A percentile compares a stretch with the other conserved stretches of the same genome.
Conservation (phyloP, 2,329 filamentous ascomycete genomes). For the Aspergillus ustus region DNA sequence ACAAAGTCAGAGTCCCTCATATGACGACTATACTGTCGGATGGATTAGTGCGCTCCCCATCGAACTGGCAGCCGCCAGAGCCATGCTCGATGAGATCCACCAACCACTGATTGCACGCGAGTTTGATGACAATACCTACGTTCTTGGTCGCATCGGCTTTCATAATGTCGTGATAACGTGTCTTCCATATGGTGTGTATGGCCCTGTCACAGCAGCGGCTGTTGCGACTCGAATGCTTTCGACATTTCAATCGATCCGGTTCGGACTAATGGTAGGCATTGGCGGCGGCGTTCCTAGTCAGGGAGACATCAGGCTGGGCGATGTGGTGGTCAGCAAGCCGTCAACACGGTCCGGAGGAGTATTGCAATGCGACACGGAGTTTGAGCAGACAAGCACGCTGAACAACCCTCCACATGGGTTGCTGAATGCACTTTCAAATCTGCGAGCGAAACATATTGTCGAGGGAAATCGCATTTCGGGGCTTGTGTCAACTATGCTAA, state of each 20-base stretch:
- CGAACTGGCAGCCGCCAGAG: background rate
- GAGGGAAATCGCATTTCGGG: background rate
- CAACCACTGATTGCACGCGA: background rate
- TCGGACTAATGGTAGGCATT: slow-evolving; percentile 51
- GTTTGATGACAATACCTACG: slow-evolving; percentile 5
- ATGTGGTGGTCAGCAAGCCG: slow-evolving; percentile 34
- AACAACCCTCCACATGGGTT: slow-evolving; percentile 4
- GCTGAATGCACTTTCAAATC: background rate
- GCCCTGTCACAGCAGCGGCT: slow-evolving; percentile 29
- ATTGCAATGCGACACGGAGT: slow-evolving; percentile 28
- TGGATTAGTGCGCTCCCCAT: slow-evolving; percentile 3
- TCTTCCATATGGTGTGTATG: slow-evolving; percentile 24
- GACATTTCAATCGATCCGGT: slow-evolving; percentile 25
- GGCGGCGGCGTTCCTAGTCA: slow-evolving; percentile 37
- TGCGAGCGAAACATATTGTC: background rate
- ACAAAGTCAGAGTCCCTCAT: background rate
- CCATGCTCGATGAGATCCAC: slow-evolving; percentile 11
- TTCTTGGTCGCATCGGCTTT: slow-evolving; percentile 5
- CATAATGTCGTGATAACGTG: slow-evolving; percentile 17
- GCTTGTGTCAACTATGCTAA: background rate
- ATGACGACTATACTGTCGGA: slow-evolving; percentile 10
- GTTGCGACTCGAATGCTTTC: slow-evolving; percentile 22
- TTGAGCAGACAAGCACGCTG: background rate
- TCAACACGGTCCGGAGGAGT: slow-evolving; percentile 23
- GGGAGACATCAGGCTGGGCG: slow-evolving; percentile 34